These are phyloP conservation scores for Thuja plicata DNA, from an alignment of 83 land plant genomes.

Conservation along the genomic window DNA sequence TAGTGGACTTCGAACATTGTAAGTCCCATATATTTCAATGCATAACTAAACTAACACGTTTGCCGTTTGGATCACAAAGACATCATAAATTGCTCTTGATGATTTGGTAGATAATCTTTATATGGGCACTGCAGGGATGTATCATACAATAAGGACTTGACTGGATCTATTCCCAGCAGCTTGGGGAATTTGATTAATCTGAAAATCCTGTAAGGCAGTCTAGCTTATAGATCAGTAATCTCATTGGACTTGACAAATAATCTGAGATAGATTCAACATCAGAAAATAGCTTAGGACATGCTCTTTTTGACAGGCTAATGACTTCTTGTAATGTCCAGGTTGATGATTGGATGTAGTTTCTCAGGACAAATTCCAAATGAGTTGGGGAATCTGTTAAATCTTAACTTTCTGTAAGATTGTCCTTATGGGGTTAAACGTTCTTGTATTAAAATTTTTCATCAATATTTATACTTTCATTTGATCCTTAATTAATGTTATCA, in stretches of 20 bases:
- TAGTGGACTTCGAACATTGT: not conserved
- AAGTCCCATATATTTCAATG: not conserved
- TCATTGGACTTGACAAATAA: not conserved
- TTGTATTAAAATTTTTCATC: not conserved
- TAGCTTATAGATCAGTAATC: not conserved
- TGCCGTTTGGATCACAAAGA: not conserved
- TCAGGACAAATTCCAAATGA: slow-evolving; percentile 44
- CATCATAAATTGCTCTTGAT: not conserved
- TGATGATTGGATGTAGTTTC: slow-evolving; percentile 51
- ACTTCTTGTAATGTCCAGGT: slow-evolving; percentile 22
- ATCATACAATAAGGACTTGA: slow-evolving; percentile 45
- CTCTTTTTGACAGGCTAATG: not conserved
- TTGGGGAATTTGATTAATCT: slow-evolving; percentile 49
- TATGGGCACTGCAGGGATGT: slow-evolving; percentile 43
- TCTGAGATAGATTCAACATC: not conserved
- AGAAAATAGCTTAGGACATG: not conserved
- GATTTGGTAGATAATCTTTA: not conserved
- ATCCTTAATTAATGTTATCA: too few species aligned
- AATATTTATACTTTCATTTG: not conserved
- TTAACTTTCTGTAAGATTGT: slow-evolving; percentile 35
- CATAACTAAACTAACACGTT: not conserved
- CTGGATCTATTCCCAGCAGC: slow-evolving; percentile 36
- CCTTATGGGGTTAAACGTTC: not conserved
- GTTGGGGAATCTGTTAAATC: slow-evolving; percentile 37
- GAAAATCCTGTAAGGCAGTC: slow-evolving; percentile 38